Evolutionary conservation across 2,329 filamentous ascomycete genomes (phyloP), one percentile per base, ranked within the genome.

Genomic region (Ascochyta rabiei): DNA sequence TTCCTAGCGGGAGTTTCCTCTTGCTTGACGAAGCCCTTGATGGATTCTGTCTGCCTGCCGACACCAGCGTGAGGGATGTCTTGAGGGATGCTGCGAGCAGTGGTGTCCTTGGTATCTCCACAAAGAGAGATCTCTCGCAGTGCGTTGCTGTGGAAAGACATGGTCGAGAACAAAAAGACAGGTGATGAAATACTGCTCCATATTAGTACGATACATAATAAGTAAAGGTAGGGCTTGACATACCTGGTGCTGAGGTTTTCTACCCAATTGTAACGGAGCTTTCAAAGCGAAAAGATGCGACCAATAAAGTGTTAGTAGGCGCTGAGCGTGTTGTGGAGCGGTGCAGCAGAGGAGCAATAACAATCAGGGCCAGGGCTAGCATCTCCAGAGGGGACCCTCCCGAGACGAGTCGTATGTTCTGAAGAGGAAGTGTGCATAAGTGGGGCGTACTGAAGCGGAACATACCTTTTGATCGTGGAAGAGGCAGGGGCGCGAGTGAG

Each of bases 1-100:
- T 53, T 53, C 23, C 31, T 46, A 4, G 30, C 37, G 8, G 37
- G 24, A 4, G 37, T 35, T n/a, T 53, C 42, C 18, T 52, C 31
- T 16, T 35, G 38, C 28, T 37, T 31, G 30, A 47, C 42, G 4
- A 18, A 13, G 3, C 24, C 49, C 3, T 42, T 38, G 18, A 19
- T 38, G 18, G 8, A 38, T 9, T 38, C 35, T 5, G 35, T 3
- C 16, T 23, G 35, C 35, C 35, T 38, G 16, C 18, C 37, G n/a
- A 15, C n/a, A 23, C 26, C 33, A 15, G 49, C 45, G 31, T 30
- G 37, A 15, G 42, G n/a, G 1, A 42, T 10, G 13, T 24, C 21
- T 35, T 12, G 30, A 15, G 43, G 35, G 5, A 10, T 8, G 18
- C 35, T 5, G 9, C 18, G 23, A 31, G 34, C 4, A 21, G 12